Base-by-base conservation (phyloP, 1,139 yeast genomes). In the Suzukiozyma palmioleophila region DNA sequence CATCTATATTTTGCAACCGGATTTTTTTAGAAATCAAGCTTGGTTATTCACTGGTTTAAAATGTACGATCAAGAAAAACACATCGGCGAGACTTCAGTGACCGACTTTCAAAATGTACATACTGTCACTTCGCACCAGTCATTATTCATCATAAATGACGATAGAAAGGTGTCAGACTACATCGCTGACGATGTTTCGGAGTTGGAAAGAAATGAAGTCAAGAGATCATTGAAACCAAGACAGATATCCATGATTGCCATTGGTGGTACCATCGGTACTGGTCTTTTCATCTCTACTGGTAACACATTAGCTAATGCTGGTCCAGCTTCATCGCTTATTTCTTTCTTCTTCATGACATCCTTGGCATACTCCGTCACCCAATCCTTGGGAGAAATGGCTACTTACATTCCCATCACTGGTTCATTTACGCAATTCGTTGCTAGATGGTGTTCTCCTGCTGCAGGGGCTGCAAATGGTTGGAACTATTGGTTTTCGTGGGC, bases 401-500 rank as follows among this genome's bases (percentile, higher is more conserved):
- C 87, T 12, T 77, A 75, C 51, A 79, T 81, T 36, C 88, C 88
- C 3, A 75, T 79, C 32, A 67, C 85, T 2, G 84, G 86, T 13
- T 78, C 84, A 1, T 81, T 84, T 59, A 64, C 72, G 29, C 76
- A 70, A 47, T 71, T 69, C 44, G 65, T 66, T 25, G 69, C 83
- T 39, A 65, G 89, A 54, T 85, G 85, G 69, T 59, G 77, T 40
- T 77, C 84, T 9, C 83, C 82, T 24, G 78, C 89, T 8, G 65
- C 84, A 42, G 94, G 95, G 46, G 87, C 85, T 42, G 81, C 94
- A 35, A 80, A 81, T 51, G 94, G 92, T 41, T 86, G 87, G 78
- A 73, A 79, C 64, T 88, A 87, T 59, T 85, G 92, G 90, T 85
- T 84, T 60, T 77, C 85, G 15, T 86, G 94, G 92, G 87, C 88